Base-by-base conservation (phyloP, 352 stramenopile species). In the Phytophthora pistaciae region DNA sequence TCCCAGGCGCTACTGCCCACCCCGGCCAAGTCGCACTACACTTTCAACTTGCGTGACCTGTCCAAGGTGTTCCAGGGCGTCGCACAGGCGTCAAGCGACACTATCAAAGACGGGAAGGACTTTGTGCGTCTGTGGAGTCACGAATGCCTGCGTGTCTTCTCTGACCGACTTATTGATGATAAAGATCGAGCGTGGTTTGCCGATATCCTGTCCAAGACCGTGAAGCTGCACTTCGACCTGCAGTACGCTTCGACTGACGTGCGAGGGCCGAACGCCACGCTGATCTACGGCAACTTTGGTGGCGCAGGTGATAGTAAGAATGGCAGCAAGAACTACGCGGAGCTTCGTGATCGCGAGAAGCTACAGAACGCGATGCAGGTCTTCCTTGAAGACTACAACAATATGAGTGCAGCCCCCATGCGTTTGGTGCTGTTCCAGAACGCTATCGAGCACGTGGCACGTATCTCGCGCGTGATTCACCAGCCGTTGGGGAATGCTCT, bases 321-420 rank as follows among this genome's bases (percentile, higher is more conserved):
- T 2, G 81, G 76, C 18, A 84, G 75, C 60, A 91, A 91, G 67
- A 82, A 90, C 18, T 99, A 99, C 72, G 77, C 87, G 10, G 91
- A 98, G 75, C 78, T 99, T 2, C 82, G 80, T 1, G 92, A 98
- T 73, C 89, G 91, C 5, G 75, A 79, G 1, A 48, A 85, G 57
- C 74, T 99, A 0, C 82, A 94, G 25, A 80, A 85, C 44, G 85
- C 88, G 7, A 98, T 99, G 95, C 81, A 90, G 20, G 82, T 94
- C 36, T 99, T 98, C 66, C 78, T 99, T 9, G 90, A 98, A 25
- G 96, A 99, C 65, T 98, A 98, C 79, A 99, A 99, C 81, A 97
- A 97, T 68, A 98, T 98, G 80, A 97, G 88, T 60, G 88, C 92
- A 2, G 94, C 95, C 36, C 94, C 92, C 1, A 99, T 99, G 96